Evolutionary conservation across 2,329 filamentous ascomycete species (phyloP).

Genomic region (Stemphylium lycopersici): DNA sequence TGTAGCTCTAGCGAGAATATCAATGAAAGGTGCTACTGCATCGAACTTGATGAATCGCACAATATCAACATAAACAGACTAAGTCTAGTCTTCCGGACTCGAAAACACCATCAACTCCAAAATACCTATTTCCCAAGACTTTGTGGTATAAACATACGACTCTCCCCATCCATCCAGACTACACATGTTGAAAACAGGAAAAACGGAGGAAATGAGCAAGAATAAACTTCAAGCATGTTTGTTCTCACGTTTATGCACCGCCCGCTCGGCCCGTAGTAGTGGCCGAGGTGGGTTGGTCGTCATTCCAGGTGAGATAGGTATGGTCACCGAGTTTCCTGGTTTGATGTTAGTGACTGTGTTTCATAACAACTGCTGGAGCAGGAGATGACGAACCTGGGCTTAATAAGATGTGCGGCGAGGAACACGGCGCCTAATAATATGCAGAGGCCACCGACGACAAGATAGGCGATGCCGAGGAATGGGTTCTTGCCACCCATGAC

Average conservation of each 20-base stretch:
- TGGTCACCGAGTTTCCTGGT: conserved; percentile 94
- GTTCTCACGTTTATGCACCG: conserved; percentile 34
- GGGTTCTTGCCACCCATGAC: conserved; percentile 95
- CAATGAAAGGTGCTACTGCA: background rate
- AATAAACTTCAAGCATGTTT: background rate
- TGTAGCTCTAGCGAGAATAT: too few species aligned
- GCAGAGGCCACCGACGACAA: conserved; percentile 92
- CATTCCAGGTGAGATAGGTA: conserved; percentile 96
- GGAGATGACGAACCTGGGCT: conserved; percentile 72
- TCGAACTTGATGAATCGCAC: conserved; percentile 1
- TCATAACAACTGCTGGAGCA: background rate
- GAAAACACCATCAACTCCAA: conserved; percentile 39
- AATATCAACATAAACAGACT: conserved; percentile 14
- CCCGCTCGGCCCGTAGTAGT: conserved; percentile 55
- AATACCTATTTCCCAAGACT: conserved; percentile 15
- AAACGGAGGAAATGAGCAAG: conserved; percentile 9
- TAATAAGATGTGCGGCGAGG: conserved; percentile 87
- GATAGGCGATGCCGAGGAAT: conserved; percentile 94
- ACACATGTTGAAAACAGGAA: conserved; percentile 10
- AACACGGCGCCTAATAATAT: conserved; percentile 87
- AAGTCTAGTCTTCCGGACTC: conserved; percentile 30
- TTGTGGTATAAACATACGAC: conserved; percentile 36
- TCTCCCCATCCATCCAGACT: conserved; percentile 18
- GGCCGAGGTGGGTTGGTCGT: conserved; percentile 65
- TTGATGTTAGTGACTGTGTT: conserved; percentile 19